Base-by-base conservation (phyloP, 805 yeast genomes). In the Candida tallmaniae region DNA sequence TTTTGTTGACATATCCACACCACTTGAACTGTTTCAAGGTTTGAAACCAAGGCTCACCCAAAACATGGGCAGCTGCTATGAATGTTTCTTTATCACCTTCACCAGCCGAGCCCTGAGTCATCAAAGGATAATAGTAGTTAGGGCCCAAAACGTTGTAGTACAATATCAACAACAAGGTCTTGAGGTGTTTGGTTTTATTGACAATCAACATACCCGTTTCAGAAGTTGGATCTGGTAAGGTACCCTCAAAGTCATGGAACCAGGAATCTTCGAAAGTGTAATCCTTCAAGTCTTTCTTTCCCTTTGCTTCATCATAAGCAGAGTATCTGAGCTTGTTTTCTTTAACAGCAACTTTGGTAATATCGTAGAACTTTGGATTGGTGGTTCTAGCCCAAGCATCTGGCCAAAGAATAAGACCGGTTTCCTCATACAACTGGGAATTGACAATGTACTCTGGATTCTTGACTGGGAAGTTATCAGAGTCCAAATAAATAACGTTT, bases 81-180 rank as follows among this genome's bases (percentile, higher is more conserved):
- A 80, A 81, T 0, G 90, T 80, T 49, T 83, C 90, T 51, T 83
- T 83, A 50, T 83, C 90, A 33, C 90, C 89, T 60, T 82, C 83
- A 18, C 90, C 90, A 1, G 86, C 78, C 17, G 76, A 66, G 4
- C 86, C 86, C 50, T 81, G 89, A 0, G 85, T 73, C 43, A 83
- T 64, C 38, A 83, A 55, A 8, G 80, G 81, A 47, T 82, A 83
- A 52, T 76, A 83, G 58, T 71, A 77, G 6, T 65, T 55, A 1
- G 87, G 87, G 0, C 90, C 89, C 53, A 48, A 60, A 1, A 77
- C 56, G 45, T 83, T 82, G 53, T 83, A 83, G 54, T 80, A 82
- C 26, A 77, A 60, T 3, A 83, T 65, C 31, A 83, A 55, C 18
- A 80, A 51, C 29, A 82, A 51, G 0, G 86, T 78, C 39, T 67